Evolutionary conservation across 768 basidiomycete genomes (phyloP), one percentile per base, ranked within the genome.

Genomic region (Suillus subalutaceus): DNA sequence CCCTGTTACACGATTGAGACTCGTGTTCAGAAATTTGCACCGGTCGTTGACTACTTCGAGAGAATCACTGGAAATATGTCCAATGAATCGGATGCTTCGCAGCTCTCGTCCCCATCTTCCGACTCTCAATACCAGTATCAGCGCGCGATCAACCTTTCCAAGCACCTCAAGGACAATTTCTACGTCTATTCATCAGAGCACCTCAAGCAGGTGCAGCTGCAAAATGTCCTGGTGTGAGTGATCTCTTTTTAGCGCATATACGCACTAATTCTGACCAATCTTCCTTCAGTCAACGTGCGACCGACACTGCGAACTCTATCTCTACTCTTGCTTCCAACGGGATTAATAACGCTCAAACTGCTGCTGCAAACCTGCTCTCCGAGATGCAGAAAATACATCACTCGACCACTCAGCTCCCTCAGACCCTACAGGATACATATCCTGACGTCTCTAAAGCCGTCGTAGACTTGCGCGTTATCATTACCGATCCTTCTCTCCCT

Each of bases 61-160:
- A 56, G 1, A 43, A 81, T 79, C 26, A 85, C 86, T 13, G 84
- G 90, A 63, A 84, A 85, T 74, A 80, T 78, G 8, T 74, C 77
- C 56, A 79, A 80, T 56, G 84, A 86, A 58, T 82, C 84, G 41
- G 81, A 80, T 20, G 74, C 82, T 8, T 79, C 85, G 38, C 79
- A 80, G 6, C 78, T 84, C 13, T 80, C 83, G 2, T 80, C 86
- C 32, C 75, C 77, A 18, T 73, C 84, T n/a, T 80, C 83, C 13
- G 85, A 88, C 69, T 79, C 84, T 55, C 85, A 90, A 74, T 91
- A 87, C 70, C 93, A 94, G 78, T 91, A 92, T 72, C 90, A 92
- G 74, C 91, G 92, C 57, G 91, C 85, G 56, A 81, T 86, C 67
- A 81, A 82, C 44, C 84, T 94, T 61, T 89, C 91, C 40, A 84